Percentiles rank a stretch among this genome's conserved stretches.
Evolutionary conservation across 441 rosid genomes (phyloP).

Genomic region (Aleurites moluccanus): DNA sequence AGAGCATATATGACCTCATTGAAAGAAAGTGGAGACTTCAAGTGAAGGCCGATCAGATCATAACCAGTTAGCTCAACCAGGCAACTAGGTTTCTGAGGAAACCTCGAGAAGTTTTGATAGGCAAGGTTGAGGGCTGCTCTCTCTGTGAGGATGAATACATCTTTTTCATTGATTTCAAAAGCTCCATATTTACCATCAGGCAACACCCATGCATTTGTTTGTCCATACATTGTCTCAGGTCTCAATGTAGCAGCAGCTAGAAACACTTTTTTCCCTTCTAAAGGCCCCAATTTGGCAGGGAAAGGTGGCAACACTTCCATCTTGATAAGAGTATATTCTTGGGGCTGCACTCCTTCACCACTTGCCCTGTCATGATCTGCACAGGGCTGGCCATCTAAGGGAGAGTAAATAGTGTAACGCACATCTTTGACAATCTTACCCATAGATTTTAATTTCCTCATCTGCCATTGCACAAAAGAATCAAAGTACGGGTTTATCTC

Average conservation of each 20-base stretch:
- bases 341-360: conserved; percentile 96
- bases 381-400: conserved; percentile 93
- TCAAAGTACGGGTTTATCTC: conserved; percentile 76
- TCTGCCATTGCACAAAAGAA: conserved; percentile 86
- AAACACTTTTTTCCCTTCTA: conserved; percentile 75
- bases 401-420: conserved; percentile 82
- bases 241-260: conserved; percentile 92
- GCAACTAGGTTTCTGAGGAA: conserved; percentile 75
- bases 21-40: conserved; percentile 71
- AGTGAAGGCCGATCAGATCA: conserved; percentile 84
- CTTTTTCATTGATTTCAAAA: conserved; percentile 78
- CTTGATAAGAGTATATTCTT: conserved; percentile 83
- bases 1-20: conserved; percentile 78
- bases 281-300: conserved; percentile 53
- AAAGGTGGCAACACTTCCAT: conserved; percentile 84
- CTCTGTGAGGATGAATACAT: conserved; percentile 64
- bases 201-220: conserved; percentile 94
- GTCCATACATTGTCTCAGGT: conserved; percentile 98
- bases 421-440: conserved; percentile 85
- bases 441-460: conserved; percentile 80
- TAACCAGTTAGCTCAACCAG: conserved; percentile 73
- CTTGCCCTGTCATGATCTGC: conserved; percentile 94
- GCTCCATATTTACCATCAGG: conserved; percentile 97
- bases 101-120: conserved; percentile 74
- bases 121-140: conserved; percentile 89